Evolutionary conservation across 306 rosid species (phyloP), one percentile per base, ranked within the genome.

Genomic region (Ochetophila trinervis): DNA sequence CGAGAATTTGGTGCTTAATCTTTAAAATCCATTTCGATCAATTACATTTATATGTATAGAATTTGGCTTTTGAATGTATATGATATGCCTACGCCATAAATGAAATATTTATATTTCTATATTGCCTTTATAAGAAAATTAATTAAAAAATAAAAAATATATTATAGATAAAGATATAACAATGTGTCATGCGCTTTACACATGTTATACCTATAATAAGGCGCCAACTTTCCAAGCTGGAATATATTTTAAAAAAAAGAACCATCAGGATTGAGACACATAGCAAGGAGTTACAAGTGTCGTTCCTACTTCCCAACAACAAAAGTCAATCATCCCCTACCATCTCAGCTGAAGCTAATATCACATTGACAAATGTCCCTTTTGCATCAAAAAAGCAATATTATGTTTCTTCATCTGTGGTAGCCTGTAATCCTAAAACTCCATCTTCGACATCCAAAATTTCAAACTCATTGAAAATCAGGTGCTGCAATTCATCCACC

Each of bases 401-500:
- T 52, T 11, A 42, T 57, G 68, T 80, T 80, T 74, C 83, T 72
- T 73, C 67, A 67, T 74, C 54, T 51, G 65, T 58, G 23, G 65
- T 53, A 27, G 62, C 76, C 72, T 47, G 68, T 36, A 48, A 57
- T 63, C 71, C 75, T 68, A 53, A 10, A 42, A 63, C 71, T 65
- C 74, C 19, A 60, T 61, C 73, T 35, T 6, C 48, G 61, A 57
- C 30, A 61, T 36, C 57, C 64, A 65, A 53, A 52, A 73, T 68
- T 79, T 84, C 78, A 76, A 79, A 71, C 23, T 61, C 76, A 70
- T 77, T 71, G 86, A 87, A 83, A 85, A 69, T 82, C 90, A 63
- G 88, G 78, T 87, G 75, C 76, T 37, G 59, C 66, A 55, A 71
- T 74, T 69, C 90, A 89, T 85, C 98, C 73, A 87, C 87, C 55